Evolutionary conservation across 352 stramenopile species (phyloP).

Genomic region (Phytophthora palmivora): DNA sequence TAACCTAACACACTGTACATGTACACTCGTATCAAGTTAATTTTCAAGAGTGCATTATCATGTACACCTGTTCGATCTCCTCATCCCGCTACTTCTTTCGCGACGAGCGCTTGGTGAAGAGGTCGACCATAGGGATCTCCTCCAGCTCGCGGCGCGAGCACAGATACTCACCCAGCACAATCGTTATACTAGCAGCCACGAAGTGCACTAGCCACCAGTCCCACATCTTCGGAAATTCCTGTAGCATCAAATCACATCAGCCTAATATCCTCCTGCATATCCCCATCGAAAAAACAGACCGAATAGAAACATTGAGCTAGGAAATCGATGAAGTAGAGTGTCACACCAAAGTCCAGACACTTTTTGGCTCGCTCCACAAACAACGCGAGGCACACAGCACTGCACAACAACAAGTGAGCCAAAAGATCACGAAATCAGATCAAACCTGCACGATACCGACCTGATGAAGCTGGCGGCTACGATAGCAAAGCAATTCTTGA

Average conservation of each 20-base stretch:
- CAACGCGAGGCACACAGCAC: constrained; percentile 74
- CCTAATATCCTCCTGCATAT: not conserved
- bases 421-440: not conserved
- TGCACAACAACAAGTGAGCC: constrained; percentile 29
- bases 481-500: constrained; percentile 85
- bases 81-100: constrained; percentile 44
- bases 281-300: constrained; percentile 38
- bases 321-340: constrained; percentile 90
- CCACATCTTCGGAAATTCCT: constrained; percentile 88
- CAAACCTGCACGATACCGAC: constrained; percentile 10
- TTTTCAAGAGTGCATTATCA: constrained; percentile 11
- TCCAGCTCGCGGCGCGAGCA: constrained; percentile 87
- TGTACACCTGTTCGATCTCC: not conserved
- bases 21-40: constrained; percentile 15
- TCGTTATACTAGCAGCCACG: constrained; percentile 71
- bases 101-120: constrained; percentile 74
- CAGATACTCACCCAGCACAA: constrained; percentile 89
- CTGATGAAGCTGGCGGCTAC: constrained; percentile 61
- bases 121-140: constrained; percentile 90
- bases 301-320: constrained; percentile 85
- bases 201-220: constrained; percentile 89
- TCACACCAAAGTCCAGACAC: constrained; percentile 92
- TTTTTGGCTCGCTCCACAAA: constrained; percentile 92
- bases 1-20: constrained; percentile 7
- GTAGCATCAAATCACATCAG: constrained; percentile 11